Conservation (phyloP, 192 early-diverging fungal species). For the Backusella psychrophila region DNA sequence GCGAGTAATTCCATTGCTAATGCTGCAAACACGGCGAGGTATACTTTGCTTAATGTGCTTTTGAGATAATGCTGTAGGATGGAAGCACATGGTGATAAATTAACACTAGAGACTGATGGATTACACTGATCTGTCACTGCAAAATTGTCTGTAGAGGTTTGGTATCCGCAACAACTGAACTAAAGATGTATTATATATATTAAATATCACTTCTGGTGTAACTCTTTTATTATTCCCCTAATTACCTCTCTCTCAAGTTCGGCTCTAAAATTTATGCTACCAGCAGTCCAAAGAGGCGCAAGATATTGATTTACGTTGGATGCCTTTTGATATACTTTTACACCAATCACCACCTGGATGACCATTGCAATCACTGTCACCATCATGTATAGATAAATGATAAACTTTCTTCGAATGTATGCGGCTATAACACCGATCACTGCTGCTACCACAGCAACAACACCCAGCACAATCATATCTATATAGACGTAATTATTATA, state of each 20-base stretch:
- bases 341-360: slow-evolving; percentile 23
- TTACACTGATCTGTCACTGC: slow-evolving; percentile 14
- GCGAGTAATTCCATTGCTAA: slow-evolving; percentile 24
- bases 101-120: background rate
- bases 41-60: slow-evolving; percentile 21
- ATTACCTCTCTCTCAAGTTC: slow-evolving; percentile 23
- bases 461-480: slow-evolving; percentile 23
- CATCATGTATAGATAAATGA: slow-evolving; percentile 20
- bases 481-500: background rate
- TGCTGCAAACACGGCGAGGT: slow-evolving; percentile 28
- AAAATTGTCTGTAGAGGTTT: slow-evolving; percentile 14
- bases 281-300: slow-evolving; percentile 15
- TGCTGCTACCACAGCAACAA: slow-evolving; percentile 22
- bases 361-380: slow-evolving; percentile 17
- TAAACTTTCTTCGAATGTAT: background rate
- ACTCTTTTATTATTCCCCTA: background rate
- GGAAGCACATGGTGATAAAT: slow-evolving; percentile 9
- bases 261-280: slow-evolving; percentile 8
- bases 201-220: background rate
- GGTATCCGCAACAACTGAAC: slow-evolving; percentile 31
- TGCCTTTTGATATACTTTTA: slow-evolving; percentile 23
- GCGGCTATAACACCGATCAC: slow-evolving; percentile 17
- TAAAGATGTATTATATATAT: background rate
- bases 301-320: slow-evolving; percentile 18
- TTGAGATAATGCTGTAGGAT: slow-evolving; percentile 2